These are phyloP conservation scores for Wickerhamomyces pijperi DNA, from an alignment of 805 yeast genomes.

Conservation along the genomic window DNA sequence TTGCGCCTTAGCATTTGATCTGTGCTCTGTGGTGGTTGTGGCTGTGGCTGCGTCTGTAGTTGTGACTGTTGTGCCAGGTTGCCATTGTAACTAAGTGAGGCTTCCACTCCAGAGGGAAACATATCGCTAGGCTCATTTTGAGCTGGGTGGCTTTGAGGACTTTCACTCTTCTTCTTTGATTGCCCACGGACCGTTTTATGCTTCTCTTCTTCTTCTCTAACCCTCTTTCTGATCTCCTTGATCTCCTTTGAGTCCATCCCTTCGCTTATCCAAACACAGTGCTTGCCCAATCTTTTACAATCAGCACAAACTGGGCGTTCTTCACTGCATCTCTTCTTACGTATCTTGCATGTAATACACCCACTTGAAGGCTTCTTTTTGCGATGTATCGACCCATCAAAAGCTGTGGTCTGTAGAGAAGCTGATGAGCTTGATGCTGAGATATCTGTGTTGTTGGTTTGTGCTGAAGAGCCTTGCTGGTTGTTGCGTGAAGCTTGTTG, in stretches of 20 bases:
- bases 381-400: not conserved
- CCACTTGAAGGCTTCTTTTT: slow-evolving; percentile 24
- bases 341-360: slow-evolving; percentile 55
- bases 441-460: too few species aligned
- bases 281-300: slow-evolving; percentile 50
- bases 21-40: too few species aligned
- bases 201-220: slow-evolving; percentile 15
- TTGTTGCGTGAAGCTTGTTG: too few species aligned
- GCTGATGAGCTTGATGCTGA: not conserved
- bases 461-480: too few species aligned
- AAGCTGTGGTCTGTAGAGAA: not conserved
- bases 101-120: too few species aligned
- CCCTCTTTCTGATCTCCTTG: slow-evolving; percentile 17
- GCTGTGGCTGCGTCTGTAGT: too few species aligned
- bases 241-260: slow-evolving; percentile 20
- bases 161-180: slow-evolving; percentile 2
- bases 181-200: slow-evolving; percentile 2
- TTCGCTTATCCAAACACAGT: slow-evolving; percentile 61
- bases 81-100: too few species aligned
- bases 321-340: slow-evolving; percentile 72
- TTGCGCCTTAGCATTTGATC: too few species aligned
- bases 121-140: too few species aligned
- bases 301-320: slow-evolving; percentile 57
- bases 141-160: not conserved
- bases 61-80: too few species aligned